Evolutionary conservation across 495 filamentous ascomycete species (phyloP).

Genomic region (Aspergillus kassunensis): DNA sequence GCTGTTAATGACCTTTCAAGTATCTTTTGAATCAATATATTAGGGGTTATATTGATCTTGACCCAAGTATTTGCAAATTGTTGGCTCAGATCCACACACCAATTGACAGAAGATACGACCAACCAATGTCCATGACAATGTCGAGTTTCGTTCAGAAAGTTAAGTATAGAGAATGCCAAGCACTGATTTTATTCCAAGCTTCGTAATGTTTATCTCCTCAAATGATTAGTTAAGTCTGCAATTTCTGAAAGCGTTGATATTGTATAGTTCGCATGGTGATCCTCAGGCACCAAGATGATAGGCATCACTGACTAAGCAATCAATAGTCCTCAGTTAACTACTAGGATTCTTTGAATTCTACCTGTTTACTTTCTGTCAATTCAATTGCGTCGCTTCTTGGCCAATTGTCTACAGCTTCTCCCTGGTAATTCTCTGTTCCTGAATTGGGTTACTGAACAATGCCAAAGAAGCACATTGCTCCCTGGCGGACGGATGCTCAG

Average conservation of each 20-base stretch:
- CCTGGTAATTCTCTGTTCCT: neutral
- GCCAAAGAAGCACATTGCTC: conserved; percentile 29
- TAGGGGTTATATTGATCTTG: no score
- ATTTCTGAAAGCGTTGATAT: neutral
- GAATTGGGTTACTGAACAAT: neutral
- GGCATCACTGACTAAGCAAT: conserved; percentile 14
- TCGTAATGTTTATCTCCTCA: no score
- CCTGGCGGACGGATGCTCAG: conserved; percentile 39
- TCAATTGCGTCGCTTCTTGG: neutral
- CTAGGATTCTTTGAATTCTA: neutral
- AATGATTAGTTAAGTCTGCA: no score
- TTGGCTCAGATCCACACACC: no score
- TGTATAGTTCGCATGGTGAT: neutral
- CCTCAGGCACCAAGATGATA: conserved; percentile 2
- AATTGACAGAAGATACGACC: no score
- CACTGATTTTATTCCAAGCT: no score
- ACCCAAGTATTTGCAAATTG: no score
- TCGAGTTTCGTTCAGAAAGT: no score
- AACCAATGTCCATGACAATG: no score
- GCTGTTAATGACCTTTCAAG: no score
- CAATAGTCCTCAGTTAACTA: neutral
- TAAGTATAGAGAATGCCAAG: no score
- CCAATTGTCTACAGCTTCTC: neutral
- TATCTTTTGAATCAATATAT: no score
- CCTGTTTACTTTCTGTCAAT: neutral